Conservation (phyloP, 306 rosid genomes). For the Cucumis cinereus region DNA sequence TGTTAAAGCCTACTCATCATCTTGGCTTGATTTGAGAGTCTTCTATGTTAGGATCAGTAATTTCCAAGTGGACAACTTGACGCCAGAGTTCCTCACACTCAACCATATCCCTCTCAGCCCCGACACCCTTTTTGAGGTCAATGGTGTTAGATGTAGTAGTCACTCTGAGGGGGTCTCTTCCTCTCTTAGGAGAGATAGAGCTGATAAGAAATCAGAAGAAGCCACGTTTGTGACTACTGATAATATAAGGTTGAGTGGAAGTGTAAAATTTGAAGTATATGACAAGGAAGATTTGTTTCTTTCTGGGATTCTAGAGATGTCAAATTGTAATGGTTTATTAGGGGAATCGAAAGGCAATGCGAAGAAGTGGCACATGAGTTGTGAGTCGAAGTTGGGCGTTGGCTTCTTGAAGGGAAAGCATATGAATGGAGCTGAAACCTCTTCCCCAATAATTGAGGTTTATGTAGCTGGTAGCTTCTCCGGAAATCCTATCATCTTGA, state of each 20-base stretch:
- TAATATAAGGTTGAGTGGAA: slow-evolving; percentile 58
- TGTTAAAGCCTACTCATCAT: slow-evolving; percentile 26
- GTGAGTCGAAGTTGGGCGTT: slow-evolving; percentile 38
- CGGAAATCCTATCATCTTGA: slow-evolving; percentile 70
- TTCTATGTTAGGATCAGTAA: slow-evolving; percentile 71
- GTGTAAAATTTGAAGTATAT: slow-evolving; percentile 67
- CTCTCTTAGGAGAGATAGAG: slow-evolving; percentile 76
- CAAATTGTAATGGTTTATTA: slow-evolving; percentile 34
- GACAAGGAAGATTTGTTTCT: slow-evolving; percentile 61
- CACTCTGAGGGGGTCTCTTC: slow-evolving; percentile 56
- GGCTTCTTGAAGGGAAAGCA: slow-evolving; percentile 63
- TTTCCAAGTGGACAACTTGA: slow-evolving; percentile 54
- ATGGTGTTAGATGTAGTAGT: slow-evolving; percentile 61
- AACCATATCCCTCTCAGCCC: slow-evolving; percentile 64
- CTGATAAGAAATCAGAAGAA: slow-evolving; percentile 75
- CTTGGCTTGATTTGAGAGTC: slow-evolving; percentile 85
- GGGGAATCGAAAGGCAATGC: slow-evolving; percentile 39
- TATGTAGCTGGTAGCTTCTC: slow-evolving; percentile 76
- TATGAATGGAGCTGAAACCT: slow-evolving; percentile 26
- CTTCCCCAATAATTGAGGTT: slow-evolving; percentile 63
- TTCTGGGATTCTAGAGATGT: slow-evolving; percentile 63
- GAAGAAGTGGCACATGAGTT: slow-evolving; percentile 72
- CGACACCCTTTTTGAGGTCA: slow-evolving; percentile 71
- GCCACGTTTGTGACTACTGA: slow-evolving; percentile 83
- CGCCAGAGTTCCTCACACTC: slow-evolving; percentile 60